A percentile compares a stretch with the other conserved stretches of the same genome.
Conservation (phyloP, 768 basidiomycete species). For the Hygrocybe coccinea region DNA sequence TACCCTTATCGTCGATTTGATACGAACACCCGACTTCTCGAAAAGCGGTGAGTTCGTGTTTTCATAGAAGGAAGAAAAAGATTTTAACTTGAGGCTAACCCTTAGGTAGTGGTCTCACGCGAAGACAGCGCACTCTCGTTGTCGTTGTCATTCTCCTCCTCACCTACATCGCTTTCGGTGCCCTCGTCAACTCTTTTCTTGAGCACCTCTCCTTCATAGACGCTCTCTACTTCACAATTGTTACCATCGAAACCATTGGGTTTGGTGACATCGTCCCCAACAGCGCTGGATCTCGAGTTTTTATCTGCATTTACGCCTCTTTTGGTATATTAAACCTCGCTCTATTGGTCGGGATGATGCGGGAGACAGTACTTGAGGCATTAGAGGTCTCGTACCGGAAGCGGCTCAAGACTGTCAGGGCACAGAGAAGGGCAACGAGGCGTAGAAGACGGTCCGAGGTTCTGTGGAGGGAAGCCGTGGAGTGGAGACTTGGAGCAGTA, state of each 20-base stretch:
- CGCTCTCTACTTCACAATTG: slow-evolving; percentile 73
- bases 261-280: slow-evolving; percentile 72
- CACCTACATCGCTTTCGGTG: slow-evolving; percentile 68
- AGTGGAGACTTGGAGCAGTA: slow-evolving; percentile 52
- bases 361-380: slow-evolving; percentile 70
- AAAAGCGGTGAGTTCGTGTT: slow-evolving; percentile 51
- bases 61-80: too few relatives aligned
- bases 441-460: slow-evolving; percentile 42
- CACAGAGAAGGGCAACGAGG: slow-evolving; percentile 39
- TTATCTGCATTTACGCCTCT: slow-evolving; percentile 52
- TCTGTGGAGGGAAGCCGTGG: slow-evolving; percentile 60
- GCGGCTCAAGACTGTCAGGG: slow-evolving; percentile 45
- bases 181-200: slow-evolving; percentile 51
- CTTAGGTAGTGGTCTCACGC: slow-evolving; percentile 72
- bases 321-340: slow-evolving; percentile 62
- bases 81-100: too few relatives aligned
- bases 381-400: slow-evolving; percentile 60
- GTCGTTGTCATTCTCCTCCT: slow-evolving; percentile 74
- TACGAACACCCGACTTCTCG: slow-evolving; percentile 56
- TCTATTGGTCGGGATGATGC: slow-evolving; percentile 57
- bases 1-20: slow-evolving; percentile 59
- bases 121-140: slow-evolving; percentile 73
- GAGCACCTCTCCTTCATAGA: slow-evolving; percentile 60
- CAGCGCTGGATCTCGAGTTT: slow-evolving; percentile 49
- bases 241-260: slow-evolving; percentile 67